Evolutionary conservation across 169 alveolate species (phyloP).

Genomic region (Plasmodium vivax): DNA sequence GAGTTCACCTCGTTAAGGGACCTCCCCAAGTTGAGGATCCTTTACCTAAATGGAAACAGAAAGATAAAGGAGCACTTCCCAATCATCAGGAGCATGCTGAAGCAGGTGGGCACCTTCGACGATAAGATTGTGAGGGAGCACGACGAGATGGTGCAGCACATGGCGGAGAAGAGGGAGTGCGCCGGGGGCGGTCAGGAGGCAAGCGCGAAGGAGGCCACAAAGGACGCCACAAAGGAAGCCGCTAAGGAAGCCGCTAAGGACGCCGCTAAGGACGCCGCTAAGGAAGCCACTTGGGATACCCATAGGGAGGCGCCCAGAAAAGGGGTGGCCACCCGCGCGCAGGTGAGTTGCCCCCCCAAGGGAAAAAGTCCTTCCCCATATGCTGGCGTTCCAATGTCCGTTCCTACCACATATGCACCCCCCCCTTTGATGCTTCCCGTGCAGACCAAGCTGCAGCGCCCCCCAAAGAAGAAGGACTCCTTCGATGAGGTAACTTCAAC

Average conservation of each 20-base stretch:
- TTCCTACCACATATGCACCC: not conserved
- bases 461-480: not conserved
- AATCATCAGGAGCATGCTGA: constrained; percentile 28
- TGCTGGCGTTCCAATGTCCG: not conserved
- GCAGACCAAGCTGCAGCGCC: constrained; percentile 23
- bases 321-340: not conserved
- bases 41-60: constrained; percentile 66
- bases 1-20: constrained; percentile 42
- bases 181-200: not conserved
- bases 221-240: not conserved
- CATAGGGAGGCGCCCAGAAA: not conserved
- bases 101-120: constrained; percentile 42
- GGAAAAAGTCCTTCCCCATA: not conserved
- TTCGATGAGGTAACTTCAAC: constrained; percentile 16
- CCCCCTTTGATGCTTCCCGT: not conserved
- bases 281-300: too few relatives aligned
- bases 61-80: constrained; percentile 60
- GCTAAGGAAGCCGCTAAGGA: not conserved
- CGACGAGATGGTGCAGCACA: not conserved
- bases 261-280: not conserved
- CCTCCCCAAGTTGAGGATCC: constrained; percentile 10
- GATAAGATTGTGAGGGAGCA: constrained; percentile 40
- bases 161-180: not conserved
- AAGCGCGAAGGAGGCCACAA: not conserved
- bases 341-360: not conserved